Evolutionary conservation across 73 alveolate species (phyloP).

Genomic region (Uronychia binucleata): DNA sequence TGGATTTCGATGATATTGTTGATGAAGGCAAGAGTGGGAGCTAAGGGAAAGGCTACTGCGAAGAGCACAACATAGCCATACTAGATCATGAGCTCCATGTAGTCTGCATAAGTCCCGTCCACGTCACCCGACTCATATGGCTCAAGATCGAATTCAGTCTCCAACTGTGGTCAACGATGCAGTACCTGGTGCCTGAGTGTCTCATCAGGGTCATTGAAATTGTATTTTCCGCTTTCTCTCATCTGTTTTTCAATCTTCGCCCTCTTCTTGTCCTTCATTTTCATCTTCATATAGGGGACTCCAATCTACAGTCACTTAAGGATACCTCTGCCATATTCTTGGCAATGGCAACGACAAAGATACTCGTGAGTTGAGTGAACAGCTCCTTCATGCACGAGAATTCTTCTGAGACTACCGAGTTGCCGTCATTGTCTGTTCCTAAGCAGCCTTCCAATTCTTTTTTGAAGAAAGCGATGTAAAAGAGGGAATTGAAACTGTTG

Average conservation of each 20-base stretch:
- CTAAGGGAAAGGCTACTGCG: conserved; percentile 80
- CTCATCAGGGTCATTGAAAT: not conserved
- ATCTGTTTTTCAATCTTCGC: conserved; percentile 7
- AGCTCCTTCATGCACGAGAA: not conserved
- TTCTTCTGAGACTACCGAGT: not conserved
- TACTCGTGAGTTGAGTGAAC: not conserved
- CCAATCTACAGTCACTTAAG: conserved; percentile 12
- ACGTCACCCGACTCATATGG: conserved; percentile 6
- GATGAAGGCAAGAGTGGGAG: conserved; percentile 68
- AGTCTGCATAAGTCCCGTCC: conserved; percentile 44
- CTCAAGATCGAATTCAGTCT: not conserved
- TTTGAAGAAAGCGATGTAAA: conserved; percentile 67
- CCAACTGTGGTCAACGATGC: too few relatives aligned
- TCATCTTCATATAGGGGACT: conserved; percentile 14
- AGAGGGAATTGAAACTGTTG: conserved; percentile 66
- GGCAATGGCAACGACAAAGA: not conserved
- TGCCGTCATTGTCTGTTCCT: conserved; percentile 1
- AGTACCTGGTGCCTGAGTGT: too few relatives aligned
- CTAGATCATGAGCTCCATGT: conserved; percentile 71
- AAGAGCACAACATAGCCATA: conserved; percentile 80
- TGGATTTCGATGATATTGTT: conserved; percentile 70
- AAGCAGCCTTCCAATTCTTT: conserved; percentile 30
- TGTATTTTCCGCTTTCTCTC: not conserved
- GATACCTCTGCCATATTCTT: not conserved
- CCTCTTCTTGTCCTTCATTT: conserved; percentile 4